Conservation (phyloP, 2,329 filamentous ascomycete genomes). For the Ophiostoma angusticollis region DNA sequence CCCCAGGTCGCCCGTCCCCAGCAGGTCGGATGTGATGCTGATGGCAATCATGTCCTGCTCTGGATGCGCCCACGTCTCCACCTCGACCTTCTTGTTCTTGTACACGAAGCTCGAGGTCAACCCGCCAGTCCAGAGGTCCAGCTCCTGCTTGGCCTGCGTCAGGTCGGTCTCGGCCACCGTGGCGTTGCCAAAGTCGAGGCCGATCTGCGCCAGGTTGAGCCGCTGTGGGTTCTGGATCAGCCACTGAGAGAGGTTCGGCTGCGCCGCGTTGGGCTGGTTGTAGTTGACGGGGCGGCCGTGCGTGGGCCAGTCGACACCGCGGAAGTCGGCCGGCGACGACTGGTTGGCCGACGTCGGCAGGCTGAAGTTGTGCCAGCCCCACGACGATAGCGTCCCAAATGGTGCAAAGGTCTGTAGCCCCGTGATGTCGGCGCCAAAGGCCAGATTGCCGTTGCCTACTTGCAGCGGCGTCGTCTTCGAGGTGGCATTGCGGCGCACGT, state of each 20-base stretch:
- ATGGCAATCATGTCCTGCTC: conserved; percentile 33
- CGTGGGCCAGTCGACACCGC: conserved; percentile 30
- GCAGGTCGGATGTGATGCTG: conserved; percentile 27
- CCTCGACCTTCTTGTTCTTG: conserved; percentile 24
- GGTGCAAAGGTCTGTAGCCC: conserved; percentile 34
- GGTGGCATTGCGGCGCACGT: conserved; percentile 33
- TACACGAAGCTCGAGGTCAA: conserved; percentile 32
- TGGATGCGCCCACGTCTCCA: conserved; percentile 33
- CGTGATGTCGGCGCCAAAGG: conserved; percentile 33
- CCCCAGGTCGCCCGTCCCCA: conserved; percentile 26
- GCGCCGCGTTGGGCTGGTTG: conserved; percentile 27
- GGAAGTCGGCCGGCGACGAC: conserved; percentile 26
- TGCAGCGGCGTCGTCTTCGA: conserved; percentile 38
- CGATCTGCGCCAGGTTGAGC: conserved; percentile 35
- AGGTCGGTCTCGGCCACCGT: conserved; percentile 30
- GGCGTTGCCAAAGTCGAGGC: conserved; percentile 28
- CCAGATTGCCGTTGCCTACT: conserved; percentile 37
- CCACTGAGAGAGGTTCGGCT: conserved; percentile 30
- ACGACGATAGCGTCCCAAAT: conserved; percentile 33
- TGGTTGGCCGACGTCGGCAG: conserved; percentile 28
- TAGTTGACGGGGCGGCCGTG: conserved; percentile 29
- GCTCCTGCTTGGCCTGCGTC: conserved; percentile 25
- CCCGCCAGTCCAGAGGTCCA: conserved; percentile 36
- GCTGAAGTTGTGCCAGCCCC: conserved; percentile 38
- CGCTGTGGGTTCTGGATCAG: conserved; percentile 37